Evolutionary conservation across 2,329 filamentous ascomycete genomes (phyloP).

Genomic region (Alternaria sp.): DNA sequence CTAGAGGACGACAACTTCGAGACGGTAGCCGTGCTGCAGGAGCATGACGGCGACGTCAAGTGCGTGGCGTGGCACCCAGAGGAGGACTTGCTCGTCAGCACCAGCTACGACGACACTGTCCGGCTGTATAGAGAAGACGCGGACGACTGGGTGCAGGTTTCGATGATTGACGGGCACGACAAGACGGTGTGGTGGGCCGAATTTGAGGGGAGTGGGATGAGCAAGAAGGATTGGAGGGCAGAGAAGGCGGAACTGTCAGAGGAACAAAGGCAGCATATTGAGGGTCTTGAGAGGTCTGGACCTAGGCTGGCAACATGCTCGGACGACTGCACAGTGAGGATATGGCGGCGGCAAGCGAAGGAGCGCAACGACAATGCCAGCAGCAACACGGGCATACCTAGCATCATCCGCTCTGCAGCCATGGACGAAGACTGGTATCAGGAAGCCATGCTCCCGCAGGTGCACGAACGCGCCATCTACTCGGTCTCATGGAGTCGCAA

Average conservation of each 20-base stretch:
- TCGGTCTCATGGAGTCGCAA: constrained; percentile 81
- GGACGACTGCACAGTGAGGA: constrained; percentile 78
- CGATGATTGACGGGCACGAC: constrained; percentile 78
- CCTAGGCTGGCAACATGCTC: constrained; percentile 81
- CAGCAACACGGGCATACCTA: constrained; percentile 74
- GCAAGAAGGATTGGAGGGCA: constrained; percentile 35
- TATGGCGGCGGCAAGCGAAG: constrained; percentile 75
- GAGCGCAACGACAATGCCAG: constrained; percentile 57
- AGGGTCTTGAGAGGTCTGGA: constrained; percentile 53
- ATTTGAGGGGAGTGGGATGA: constrained; percentile 62
- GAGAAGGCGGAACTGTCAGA: constrained; percentile 40
- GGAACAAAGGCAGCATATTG: constrained; percentile 48
- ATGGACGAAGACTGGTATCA: constrained; percentile 86
- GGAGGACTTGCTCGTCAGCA: constrained; percentile 79
- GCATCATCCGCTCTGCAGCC: constrained; percentile 78
- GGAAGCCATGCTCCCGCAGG: constrained; percentile 75
- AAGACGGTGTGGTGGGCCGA: constrained; percentile 92
- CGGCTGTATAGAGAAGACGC: constrained; percentile 88
- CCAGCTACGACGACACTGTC: constrained; percentile 94
- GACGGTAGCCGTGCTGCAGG: constrained; percentile 91
- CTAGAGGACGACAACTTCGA: constrained; percentile 95
- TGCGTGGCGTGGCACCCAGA: constrained; percentile 90
- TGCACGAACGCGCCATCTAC: constrained; percentile 84
- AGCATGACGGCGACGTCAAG: constrained; percentile 96
- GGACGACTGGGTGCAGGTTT: constrained; percentile 93